These are phyloP conservation scores for Voacanga thouarsii DNA, from an alignment of 257 asterid genomes.

Conservation along the genomic window DNA sequence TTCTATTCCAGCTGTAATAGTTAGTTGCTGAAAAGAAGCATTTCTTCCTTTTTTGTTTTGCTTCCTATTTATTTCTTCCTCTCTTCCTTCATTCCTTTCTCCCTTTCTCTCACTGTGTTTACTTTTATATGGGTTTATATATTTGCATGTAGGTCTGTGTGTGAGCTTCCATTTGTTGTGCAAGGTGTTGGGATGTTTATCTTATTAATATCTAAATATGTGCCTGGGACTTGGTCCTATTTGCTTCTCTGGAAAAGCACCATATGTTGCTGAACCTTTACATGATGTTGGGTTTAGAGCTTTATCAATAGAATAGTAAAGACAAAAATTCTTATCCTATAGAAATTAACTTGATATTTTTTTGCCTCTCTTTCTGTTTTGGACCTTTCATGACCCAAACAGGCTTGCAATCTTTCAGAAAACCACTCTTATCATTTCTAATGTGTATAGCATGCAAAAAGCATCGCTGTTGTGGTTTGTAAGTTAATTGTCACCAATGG, in stretches of 20 bases:
- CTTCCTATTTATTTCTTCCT: constrained; percentile 14
- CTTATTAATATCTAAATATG: background rate
- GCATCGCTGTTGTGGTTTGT: background rate
- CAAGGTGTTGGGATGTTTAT: background rate
- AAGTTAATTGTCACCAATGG: background rate
- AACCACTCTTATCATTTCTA: background rate
- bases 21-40: constrained; percentile 3
- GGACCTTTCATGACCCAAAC: background rate
- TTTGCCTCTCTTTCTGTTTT: no score
- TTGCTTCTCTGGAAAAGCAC: background rate
- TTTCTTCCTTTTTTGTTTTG: constrained; percentile 17
- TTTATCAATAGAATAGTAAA: background rate
- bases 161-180: background rate
- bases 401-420: background rate
- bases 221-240: background rate
- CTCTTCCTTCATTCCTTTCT: no score
- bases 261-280: background rate
- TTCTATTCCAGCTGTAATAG: constrained; percentile 13
- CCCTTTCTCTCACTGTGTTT: background rate
- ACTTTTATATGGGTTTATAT: background rate
- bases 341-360: background rate
- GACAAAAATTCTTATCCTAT: background rate
- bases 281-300: background rate
- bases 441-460: background rate
- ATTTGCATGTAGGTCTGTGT: background rate